Evolutionary conservation across 306 rosid genomes (phyloP).

Genomic region (Castanospermum australe): DNA sequence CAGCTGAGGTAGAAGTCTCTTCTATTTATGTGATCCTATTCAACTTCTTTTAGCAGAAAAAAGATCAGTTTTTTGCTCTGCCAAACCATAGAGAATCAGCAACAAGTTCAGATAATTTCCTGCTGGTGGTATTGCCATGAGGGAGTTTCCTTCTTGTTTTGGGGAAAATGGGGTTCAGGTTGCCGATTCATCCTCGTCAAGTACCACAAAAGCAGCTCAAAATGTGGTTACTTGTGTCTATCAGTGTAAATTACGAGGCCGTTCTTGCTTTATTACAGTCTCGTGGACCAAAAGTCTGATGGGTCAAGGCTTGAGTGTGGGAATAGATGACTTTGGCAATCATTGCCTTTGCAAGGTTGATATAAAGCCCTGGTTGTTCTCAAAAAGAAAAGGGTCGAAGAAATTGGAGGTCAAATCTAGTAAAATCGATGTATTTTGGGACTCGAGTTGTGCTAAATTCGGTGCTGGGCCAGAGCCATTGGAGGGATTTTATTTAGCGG

Average conservation of each 20-base stretch:
- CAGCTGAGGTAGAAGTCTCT: slow-evolving; percentile 25
- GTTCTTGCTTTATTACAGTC: slow-evolving; percentile 64
- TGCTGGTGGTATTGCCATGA: slow-evolving; percentile 43
- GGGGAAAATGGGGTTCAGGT: slow-evolving; percentile 92
- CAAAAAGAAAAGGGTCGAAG: slow-evolving; percentile 76
- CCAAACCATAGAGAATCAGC: background rate
- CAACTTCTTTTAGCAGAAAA: background rate
- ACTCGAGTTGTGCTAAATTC: slow-evolving; percentile 70
- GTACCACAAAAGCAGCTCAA: slow-evolving; percentile 56
- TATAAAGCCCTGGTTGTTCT: slow-evolving; percentile 89
- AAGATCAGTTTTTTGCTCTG: background rate
- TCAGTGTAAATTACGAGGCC: slow-evolving; percentile 53
- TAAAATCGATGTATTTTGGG: slow-evolving; percentile 71
- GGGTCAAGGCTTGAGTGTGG: slow-evolving; percentile 85
- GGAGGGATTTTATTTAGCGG: slow-evolving; percentile 65
- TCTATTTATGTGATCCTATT: background rate
- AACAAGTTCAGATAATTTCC: background rate
- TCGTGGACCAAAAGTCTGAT: slow-evolving; percentile 83
- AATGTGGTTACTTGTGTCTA: slow-evolving; percentile 79
- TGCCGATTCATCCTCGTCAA: slow-evolving; percentile 67
- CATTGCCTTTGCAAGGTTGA: slow-evolving; percentile 73
- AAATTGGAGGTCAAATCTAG: slow-evolving; percentile 61
- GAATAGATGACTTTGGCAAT: slow-evolving; percentile 55
- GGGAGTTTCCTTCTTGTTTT: slow-evolving; percentile 91
- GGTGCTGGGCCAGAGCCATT: slow-evolving; percentile 81